These are phyloP conservation scores for Skeletonema grethae DNA, from an alignment of 108 stramenopile genomes.

Conservation along the genomic window DNA sequence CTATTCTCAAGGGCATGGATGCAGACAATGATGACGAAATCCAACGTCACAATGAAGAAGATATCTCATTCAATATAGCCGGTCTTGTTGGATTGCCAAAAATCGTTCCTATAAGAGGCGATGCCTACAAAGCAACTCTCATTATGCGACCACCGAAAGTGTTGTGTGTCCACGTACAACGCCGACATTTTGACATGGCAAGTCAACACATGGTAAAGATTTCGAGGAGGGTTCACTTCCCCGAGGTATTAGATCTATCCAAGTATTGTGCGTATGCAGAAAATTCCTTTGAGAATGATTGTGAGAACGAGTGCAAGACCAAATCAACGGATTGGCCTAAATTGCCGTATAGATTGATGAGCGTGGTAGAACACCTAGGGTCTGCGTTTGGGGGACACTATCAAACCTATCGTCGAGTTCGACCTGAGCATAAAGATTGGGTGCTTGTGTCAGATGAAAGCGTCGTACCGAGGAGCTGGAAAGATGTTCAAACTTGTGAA, in stretches of 20 bases:
- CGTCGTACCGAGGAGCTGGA: conserved; percentile 57
- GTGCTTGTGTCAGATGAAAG: conserved; percentile 65
- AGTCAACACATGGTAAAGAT: conserved; percentile 65
- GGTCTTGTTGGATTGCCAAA: conserved; percentile 7
- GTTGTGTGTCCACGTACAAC: conserved; percentile 79
- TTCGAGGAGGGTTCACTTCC: conserved; percentile 64
- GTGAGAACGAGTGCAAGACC: conserved; percentile 19
- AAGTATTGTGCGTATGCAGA: conserved; percentile 70
- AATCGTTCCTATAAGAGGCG: conserved; percentile 40
- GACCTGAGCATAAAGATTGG: conserved; percentile 39
- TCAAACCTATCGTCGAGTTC: conserved; percentile 61
- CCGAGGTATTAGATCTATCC: conserved; percentile 60
- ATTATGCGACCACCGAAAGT: conserved; percentile 72
- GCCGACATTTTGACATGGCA: conserved; percentile 73
- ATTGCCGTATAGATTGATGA: conserved; percentile 59
- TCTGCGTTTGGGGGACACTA: conserved; percentile 80
- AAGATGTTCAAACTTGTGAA: conserved; percentile 67
- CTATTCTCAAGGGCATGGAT: conserved; percentile 30
- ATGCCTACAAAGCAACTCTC: conserved; percentile 68
- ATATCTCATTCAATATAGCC: not conserved
- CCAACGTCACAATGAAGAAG: conserved; percentile 46
- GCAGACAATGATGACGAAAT: conserved; percentile 34
- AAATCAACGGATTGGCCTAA: conserved; percentile 29
- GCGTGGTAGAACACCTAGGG: conserved; percentile 82
- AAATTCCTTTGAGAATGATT: conserved; percentile 29